Evolutionary conservation across 75 land plant genomes (phyloP), one percentile per base, ranked within the genome.

Genomic region (Picea sitchensis): DNA sequence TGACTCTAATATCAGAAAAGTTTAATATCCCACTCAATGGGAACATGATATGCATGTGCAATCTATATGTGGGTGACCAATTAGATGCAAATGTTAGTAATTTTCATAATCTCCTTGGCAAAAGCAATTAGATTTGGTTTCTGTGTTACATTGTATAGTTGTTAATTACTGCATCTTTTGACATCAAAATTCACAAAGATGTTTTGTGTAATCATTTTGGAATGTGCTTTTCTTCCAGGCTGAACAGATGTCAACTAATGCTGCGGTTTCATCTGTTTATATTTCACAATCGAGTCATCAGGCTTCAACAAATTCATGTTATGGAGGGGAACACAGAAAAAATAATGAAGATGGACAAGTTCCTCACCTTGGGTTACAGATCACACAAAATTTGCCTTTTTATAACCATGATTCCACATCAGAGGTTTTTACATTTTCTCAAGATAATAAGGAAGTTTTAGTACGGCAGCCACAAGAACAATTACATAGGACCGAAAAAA

Each of bases 201-300:
- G 34, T 20, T 44, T 68, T 44, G 44, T 9, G 9, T 71, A 44
- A 71, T 71, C 21, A 18, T 18, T 38, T 71, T 71, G 54, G 3
- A 71, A 44, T 71, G 51, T 67, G 44, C 71, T 71, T 41, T 68
- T 71, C 56, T 71, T 71, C 54, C 74, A 71, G 74, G 74, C 47
- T 71, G 74, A 71, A 71, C 74, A 38, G n/a, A 44, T 41, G 9
- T 44, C 74, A 20, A 71, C 74, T 44, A 21, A 44, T 44, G 74
- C 74, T n/a, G 74, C 9, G 56, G 74, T 38, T 71, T 71, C 74
- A 41, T 44, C 74, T 20, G 36, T n/a, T 71, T 44, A 71, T 41
- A 41, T 71, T 21, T 41, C 44, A 47, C 74, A 44, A 71, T 20
- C 56, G 44, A 71, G 36, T n/a, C 54, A 44, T 17, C 20, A 71